A percentile compares a stretch with the other conserved stretches of the same genome.
Conservation (phyloP, 306 rosid genomes). For the Cucurbita maxima region DNA sequence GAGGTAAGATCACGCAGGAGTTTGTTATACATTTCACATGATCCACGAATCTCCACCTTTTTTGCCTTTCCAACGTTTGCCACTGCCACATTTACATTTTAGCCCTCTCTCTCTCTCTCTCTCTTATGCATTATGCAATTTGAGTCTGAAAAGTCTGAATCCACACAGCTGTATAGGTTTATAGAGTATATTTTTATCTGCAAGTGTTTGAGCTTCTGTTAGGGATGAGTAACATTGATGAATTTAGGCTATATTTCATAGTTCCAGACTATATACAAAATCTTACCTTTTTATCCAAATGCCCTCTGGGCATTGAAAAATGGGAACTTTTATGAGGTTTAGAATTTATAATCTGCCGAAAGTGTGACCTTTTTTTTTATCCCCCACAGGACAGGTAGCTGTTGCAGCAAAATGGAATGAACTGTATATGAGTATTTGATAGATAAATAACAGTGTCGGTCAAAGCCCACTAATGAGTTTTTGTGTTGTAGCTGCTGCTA, state of each 20-base stretch:
- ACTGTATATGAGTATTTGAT: not conserved
- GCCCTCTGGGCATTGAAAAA: not conserved
- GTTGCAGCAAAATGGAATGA: not conserved
- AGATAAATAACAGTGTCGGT: not conserved
- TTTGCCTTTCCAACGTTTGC: conserved; percentile 36
- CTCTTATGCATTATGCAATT: conserved; percentile 1
- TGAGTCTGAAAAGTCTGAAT: not conserved
- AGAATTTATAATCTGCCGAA: not conserved
- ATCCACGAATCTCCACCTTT: conserved; percentile 36
- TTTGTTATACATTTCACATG: conserved; percentile 59
- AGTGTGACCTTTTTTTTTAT: not conserved
- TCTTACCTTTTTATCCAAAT: not conserved
- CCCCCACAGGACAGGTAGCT: not conserved
- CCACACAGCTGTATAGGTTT: not conserved
- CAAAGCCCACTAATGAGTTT: not conserved
- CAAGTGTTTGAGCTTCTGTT: not conserved
- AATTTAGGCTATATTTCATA: not conserved
- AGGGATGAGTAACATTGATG: not conserved
- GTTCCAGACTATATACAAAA: not conserved
- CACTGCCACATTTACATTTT: conserved; percentile 13
- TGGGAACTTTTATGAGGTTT: not conserved
- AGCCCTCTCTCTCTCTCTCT: not conserved
- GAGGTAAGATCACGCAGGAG: conserved; percentile 37
- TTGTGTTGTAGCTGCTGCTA: not conserved
- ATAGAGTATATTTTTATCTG: not conserved